Conservation (phyloP, 176 grass and related monocot species). For the Raddia distichophylla region DNA sequence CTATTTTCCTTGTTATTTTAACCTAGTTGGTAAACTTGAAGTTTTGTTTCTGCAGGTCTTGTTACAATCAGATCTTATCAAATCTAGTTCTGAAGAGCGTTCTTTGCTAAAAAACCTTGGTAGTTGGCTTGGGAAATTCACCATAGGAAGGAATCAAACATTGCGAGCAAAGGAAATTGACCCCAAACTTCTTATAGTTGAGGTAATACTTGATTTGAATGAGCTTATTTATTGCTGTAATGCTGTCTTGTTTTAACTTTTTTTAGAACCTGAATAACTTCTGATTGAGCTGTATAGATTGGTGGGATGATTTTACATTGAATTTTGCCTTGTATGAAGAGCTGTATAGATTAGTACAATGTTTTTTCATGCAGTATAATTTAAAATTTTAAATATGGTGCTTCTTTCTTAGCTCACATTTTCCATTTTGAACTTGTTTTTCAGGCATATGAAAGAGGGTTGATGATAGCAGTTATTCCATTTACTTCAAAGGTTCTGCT, state of each 20-base stretch:
- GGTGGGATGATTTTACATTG: neutral
- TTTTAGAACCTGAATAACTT: neutral
- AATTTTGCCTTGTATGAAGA: neutral
- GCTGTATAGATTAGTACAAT: slow-evolving; percentile 6
- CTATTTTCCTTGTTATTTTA: neutral
- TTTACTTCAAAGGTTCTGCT: slow-evolving; percentile 92
- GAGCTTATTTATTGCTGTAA: slow-evolving; percentile 32
- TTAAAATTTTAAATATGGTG: slow-evolving; percentile 3
- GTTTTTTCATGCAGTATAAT: neutral
- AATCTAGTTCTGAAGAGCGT: slow-evolving; percentile 97
- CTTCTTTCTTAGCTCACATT: slow-evolving; percentile 18
- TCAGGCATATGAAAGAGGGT: slow-evolving; percentile 92
- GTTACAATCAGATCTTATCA: slow-evolving; percentile 89
- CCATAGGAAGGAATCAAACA: slow-evolving; percentile 92
- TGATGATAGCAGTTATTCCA: slow-evolving; percentile 97
- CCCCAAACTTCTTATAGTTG: slow-evolving; percentile 86
- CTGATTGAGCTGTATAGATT: slow-evolving; percentile 5
- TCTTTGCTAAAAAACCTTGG: slow-evolving; percentile 98
- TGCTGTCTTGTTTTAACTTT: neutral
- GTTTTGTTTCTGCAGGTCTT: slow-evolving; percentile 58
- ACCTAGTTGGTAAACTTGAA: neutral
- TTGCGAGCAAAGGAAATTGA: slow-evolving; percentile 96
- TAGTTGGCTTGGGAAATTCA: slow-evolving; percentile 97
- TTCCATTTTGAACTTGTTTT: slow-evolving; percentile 36
- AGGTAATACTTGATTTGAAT: slow-evolving; percentile 52